A percentile compares a stretch with the other conserved stretches of the same genome.
Conservation (phyloP, 1,139 yeast genomes). For the Neolecta irregularis region DNA sequence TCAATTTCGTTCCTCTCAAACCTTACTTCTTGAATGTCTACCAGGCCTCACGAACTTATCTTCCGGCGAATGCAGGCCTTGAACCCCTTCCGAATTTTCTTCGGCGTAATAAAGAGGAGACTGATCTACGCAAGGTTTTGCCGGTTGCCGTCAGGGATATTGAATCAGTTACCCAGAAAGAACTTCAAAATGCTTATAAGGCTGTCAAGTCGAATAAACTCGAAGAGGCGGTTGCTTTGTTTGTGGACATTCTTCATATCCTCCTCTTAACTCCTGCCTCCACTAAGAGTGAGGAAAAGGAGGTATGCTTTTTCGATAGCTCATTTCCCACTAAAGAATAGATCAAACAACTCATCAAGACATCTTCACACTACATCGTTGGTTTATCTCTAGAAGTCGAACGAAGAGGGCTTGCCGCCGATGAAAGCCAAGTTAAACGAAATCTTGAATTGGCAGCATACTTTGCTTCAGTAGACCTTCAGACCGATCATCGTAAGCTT, state of each 20-base stretch:
- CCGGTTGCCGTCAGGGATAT: constrained; percentile 92
- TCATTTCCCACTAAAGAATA: constrained; percentile 5
- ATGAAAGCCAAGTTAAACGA: constrained; percentile 52
- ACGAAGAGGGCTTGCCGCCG: constrained; percentile 55
- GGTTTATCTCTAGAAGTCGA: constrained; percentile 82
- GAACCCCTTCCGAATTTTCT: constrained; percentile 57
- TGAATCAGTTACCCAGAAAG: constrained; percentile 31
- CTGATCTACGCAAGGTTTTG: constrained; percentile 27
- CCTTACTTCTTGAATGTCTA: constrained; percentile 69
- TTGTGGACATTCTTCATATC: constrained; percentile 67
- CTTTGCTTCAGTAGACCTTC: constrained; percentile 73
- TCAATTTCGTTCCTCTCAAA: constrained; percentile 75
- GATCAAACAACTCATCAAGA: constrained; percentile 41
- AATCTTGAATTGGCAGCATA: constrained; percentile 90
- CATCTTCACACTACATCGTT: constrained; percentile 79
- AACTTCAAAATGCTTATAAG: constrained; percentile 62
- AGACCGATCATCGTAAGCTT: constrained; percentile 66
- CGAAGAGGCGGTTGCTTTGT: constrained; percentile 59
- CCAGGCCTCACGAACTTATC: constrained; percentile 57
- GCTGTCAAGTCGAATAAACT: constrained; percentile 71
- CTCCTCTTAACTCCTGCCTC: constrained; percentile 58
- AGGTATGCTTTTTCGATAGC: constrained; percentile 28
- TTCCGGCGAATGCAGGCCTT: constrained; percentile 59
- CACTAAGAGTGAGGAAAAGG: constrained; percentile 57
- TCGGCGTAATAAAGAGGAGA: constrained; percentile 44